A percentile compares a stretch with the other conserved stretches of the same genome.
phyloP scores from a whole-genome alignment of 2,329 filamentous ascomycete genomes.

The Diplodia mutila region DNA sequence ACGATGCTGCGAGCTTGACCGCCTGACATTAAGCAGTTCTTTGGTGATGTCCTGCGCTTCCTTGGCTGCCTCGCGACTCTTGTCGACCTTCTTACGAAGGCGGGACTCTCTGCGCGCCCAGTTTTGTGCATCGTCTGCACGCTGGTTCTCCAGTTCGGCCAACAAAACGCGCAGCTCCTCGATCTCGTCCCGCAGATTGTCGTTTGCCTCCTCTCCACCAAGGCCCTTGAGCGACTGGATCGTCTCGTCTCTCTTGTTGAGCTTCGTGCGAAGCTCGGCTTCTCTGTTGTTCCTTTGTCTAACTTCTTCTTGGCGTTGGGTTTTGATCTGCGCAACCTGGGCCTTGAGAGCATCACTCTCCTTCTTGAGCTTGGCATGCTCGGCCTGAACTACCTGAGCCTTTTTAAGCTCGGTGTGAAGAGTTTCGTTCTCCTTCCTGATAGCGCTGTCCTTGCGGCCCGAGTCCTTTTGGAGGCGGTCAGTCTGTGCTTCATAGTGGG shows the following conservation, averaged over 20 bases:
- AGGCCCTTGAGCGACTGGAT: constrained; percentile 43
- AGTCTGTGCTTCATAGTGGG: constrained; percentile 41
- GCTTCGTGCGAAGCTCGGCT: constrained; percentile 37
- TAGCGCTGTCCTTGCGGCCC: constrained; percentile 39
- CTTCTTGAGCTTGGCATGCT: constrained; percentile 62
- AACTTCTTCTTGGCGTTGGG: constrained; percentile 64
- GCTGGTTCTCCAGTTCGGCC: constrained; percentile 39
- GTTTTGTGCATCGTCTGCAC: constrained; percentile 39
- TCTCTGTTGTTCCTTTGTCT: constrained; percentile 40
- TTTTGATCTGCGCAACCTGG: constrained; percentile 76
- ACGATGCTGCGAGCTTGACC: constrained; percentile 33
- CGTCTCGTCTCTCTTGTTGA: constrained; percentile 45
- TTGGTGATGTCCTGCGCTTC: constrained; percentile 38
- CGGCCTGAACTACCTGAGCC: constrained; percentile 32
- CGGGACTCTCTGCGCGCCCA: constrained; percentile 40
- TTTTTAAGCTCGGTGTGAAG: constrained; percentile 37
- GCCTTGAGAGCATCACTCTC: constrained; percentile 71
- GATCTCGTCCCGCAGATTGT: constrained; percentile 46
- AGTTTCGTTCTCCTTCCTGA: constrained; percentile 40
- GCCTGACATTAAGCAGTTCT: constrained; percentile 36
- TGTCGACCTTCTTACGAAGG: constrained; percentile 40
- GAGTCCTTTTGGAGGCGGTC: constrained; percentile 40
- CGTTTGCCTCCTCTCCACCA: constrained; percentile 43
- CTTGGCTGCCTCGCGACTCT: constrained; percentile 36
- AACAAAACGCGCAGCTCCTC: constrained; percentile 46